Evolutionary conservation across 2,329 filamentous ascomycete species (phyloP).

Genomic region (Fusarium lyarnte): DNA sequence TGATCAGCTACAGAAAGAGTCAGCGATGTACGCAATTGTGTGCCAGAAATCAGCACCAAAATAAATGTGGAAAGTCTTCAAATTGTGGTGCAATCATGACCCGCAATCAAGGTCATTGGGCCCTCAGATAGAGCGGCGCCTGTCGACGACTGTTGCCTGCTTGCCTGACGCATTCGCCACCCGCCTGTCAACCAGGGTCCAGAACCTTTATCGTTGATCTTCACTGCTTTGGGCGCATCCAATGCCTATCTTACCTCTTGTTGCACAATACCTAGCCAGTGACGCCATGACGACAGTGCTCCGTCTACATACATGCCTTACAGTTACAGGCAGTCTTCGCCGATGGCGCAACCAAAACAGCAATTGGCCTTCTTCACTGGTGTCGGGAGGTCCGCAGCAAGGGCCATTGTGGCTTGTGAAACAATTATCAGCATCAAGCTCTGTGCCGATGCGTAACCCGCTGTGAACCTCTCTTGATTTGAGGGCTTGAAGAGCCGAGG

Average conservation of each 20-base stretch:
- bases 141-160: conserved; percentile 5
- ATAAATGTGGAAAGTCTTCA: conserved; percentile 28
- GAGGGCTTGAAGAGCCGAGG: conserved; percentile 18
- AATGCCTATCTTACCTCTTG: conserved; percentile 29
- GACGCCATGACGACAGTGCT: conserved; percentile 39
- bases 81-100: conserved; percentile 24
- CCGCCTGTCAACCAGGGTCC: conserved; percentile 36
- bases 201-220: conserved; percentile 33
- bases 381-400: conserved; percentile 5
- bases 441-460: conserved; percentile 9
- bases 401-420: conserved; percentile 29
- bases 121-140: conserved; percentile 14
- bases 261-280: conserved; percentile 22
- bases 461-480: not conserved
- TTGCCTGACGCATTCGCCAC: conserved; percentile 37
- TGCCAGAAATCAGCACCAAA: conserved; percentile 4
- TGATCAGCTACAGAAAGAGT: not conserved
- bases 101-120: conserved; percentile 29
- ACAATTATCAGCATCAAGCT: conserved; percentile 3
- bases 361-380: conserved; percentile 2
- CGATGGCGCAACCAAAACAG: conserved; percentile 8
- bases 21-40: not conserved
- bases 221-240: conserved; percentile 26
- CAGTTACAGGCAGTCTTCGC: conserved; percentile 7
- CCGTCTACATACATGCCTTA: conserved; percentile 16